phyloP scores from a whole-genome alignment of 441 rosid species.

The Capsella rubella region DNA sequence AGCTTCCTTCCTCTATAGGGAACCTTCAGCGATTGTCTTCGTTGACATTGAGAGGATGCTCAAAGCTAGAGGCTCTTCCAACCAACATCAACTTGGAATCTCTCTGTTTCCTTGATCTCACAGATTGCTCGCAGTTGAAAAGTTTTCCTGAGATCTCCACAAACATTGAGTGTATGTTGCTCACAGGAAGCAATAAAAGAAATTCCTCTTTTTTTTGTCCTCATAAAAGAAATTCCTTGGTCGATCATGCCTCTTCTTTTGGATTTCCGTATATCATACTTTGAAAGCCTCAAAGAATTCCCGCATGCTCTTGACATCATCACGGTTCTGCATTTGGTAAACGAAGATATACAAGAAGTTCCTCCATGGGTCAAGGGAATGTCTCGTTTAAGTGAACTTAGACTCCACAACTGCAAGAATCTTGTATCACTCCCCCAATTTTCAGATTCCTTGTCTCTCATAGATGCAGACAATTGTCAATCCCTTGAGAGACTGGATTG shows the following conservation, averaged over 20 bases:
- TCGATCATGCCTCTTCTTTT: background rate
- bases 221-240: conserved; percentile 29
- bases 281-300: too few relatives aligned
- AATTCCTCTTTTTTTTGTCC: too few relatives aligned
- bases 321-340: too few relatives aligned
- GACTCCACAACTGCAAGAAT: background rate
- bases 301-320: too few relatives aligned
- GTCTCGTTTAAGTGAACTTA: background rate
- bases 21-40: rapidly evolving
- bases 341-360: too few relatives aligned
- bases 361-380: background rate
- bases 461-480: background rate
- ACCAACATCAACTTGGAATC: background rate
- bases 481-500: conserved; percentile 3
- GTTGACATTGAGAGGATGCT: background rate
- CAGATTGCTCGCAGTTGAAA: conserved; percentile 7
- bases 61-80: background rate
- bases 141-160: conserved; percentile 26
- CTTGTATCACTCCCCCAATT: background rate
- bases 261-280: too few relatives aligned
- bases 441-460: background rate
- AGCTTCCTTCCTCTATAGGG: background rate
- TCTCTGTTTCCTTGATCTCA: background rate
- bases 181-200: conserved; percentile 27
- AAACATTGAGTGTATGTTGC: background rate